Base-by-base conservation (phyloP, 805 yeast genomes). In the Candida krabiensis region DNA sequence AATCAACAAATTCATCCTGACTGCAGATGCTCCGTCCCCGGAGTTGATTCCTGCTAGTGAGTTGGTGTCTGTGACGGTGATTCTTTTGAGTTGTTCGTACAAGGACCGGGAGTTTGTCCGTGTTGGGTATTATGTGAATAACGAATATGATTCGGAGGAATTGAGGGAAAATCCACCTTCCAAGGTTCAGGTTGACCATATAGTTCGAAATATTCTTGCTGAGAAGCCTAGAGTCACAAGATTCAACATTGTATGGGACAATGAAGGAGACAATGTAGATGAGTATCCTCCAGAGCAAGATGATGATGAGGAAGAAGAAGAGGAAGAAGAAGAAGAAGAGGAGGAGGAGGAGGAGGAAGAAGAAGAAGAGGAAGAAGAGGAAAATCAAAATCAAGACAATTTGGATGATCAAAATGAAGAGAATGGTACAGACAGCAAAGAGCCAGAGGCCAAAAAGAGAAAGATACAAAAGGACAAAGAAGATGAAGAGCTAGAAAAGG, bases 191-290 rank as follows among this genome's bases (percentile, higher is more conserved):
- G 89, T 91, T 4, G 96, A 88, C 41, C 93, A 86, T 55, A 96
- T 93, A 28, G 95, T 87, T 19, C 77, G 99, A 56, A 93, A 91
- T 63, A 86, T 93, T 25, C 70, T 93, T 41, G 98, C 98, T 4
- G 98, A 93, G 60, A 93, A 93, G 67, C 99, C 99, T 29, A 74
- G 98, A 50, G 99, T 93, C 28, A 93, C 99, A 5, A 72, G 97
- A 47, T 93, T 93, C 66, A 93, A 93, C 61, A 93, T 93, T 39
- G 95, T 89, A 3, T 93, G 99, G 99, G 96, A 88, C 59, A 86
- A 84, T 44, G 69, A 64, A 49, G 60, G 51, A 16, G 77, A 69
- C 23, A 76, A 67, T 41, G 70, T 70, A 4, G 88, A 85, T 36
- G 84, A 76, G 50, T 95, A 91, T 9, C 93, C 93, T 2, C 88